phyloP scores from a whole-genome alignment of 2,329 filamentous ascomycete genomes.

The Colletotrichum agaves region DNA sequence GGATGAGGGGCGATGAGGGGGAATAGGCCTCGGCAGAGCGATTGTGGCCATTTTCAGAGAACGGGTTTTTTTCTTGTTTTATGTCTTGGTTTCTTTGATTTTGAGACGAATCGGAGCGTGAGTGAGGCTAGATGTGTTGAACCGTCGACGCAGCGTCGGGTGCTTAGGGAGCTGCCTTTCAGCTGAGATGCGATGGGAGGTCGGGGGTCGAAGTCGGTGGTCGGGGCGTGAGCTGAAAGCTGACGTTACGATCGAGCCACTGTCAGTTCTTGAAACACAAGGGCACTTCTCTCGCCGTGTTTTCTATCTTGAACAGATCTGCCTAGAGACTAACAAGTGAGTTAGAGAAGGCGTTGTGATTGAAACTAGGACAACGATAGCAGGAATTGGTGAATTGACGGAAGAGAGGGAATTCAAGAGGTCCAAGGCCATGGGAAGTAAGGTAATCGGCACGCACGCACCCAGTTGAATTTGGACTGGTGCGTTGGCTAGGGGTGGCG shows the following conservation, averaged over 20 bases:
- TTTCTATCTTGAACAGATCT: background rate
- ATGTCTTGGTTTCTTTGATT: no score
- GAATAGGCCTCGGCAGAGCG: slow-evolving; percentile 60
- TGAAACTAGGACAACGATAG: background rate
- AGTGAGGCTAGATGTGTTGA: slow-evolving; percentile 5
- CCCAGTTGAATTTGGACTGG: slow-evolving; percentile 7
- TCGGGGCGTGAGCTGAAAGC: background rate
- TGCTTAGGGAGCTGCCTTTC: background rate
- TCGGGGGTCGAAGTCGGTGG: background rate
- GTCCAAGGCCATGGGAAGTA: background rate
- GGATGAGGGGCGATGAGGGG: slow-evolving; percentile 56
- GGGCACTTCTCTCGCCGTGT: background rate
- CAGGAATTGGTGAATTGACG: background rate
- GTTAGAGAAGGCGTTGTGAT: background rate
- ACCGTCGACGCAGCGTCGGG: slow-evolving; percentile 1
- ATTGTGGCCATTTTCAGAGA: slow-evolving; percentile 59
- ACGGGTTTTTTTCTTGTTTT: no score
- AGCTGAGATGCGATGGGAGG: background rate
- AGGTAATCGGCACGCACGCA: background rate
- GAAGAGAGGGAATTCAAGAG: background rate
- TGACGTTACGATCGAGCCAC: slow-evolving; percentile 5
- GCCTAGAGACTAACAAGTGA: background rate
- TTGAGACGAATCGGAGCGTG: background rate
- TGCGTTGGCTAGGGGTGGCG: slow-evolving; percentile 42
- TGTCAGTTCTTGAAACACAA: background rate